Conservation (phyloP, 192 early-diverging fungal genomes). For the Coemansia sp. region DNA sequence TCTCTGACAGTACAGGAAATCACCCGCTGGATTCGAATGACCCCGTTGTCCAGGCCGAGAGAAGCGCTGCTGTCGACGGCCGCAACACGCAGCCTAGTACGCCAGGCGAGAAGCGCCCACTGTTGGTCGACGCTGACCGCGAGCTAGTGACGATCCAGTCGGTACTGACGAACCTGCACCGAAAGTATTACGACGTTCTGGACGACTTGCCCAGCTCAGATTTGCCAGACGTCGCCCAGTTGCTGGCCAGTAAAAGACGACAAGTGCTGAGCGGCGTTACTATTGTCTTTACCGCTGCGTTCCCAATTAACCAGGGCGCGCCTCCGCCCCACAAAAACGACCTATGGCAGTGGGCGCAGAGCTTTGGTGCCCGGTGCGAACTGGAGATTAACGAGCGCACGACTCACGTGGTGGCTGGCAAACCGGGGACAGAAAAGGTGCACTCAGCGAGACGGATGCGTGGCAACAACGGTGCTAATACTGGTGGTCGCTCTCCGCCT, state of each 20-base stretch:
- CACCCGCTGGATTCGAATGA: slow-evolving; percentile 28
- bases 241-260: slow-evolving; percentile 65
- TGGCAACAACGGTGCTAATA: slow-evolving; percentile 54
- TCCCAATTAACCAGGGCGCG: slow-evolving; percentile 61
- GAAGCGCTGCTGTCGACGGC: slow-evolving; percentile 1
- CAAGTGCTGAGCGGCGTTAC: slow-evolving; percentile 66
- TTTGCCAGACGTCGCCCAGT: slow-evolving; percentile 42
- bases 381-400: slow-evolving; percentile 61
- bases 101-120: slow-evolving; percentile 7
- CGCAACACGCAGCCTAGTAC: slow-evolving; percentile 1
- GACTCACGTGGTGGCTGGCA: slow-evolving; percentile 89
- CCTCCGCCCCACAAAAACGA: slow-evolving; percentile 67
- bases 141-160: slow-evolving; percentile 59
- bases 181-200: slow-evolving; percentile 63
- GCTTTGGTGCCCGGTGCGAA: slow-evolving; percentile 83
- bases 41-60: slow-evolving; percentile 25
- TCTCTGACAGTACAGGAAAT: slow-evolving; percentile 3
- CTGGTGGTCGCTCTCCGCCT: slow-evolving; percentile 58
- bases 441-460: slow-evolving; percentile 59
- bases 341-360: slow-evolving; percentile 75
- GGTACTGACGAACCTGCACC: slow-evolving; percentile 70
- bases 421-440: slow-evolving; percentile 78
- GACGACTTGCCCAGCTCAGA: slow-evolving; percentile 19
- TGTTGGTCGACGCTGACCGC: slow-evolving; percentile 60
- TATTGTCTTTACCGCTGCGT: slow-evolving; percentile 81